A percentile compares a stretch with the other conserved stretches of the same genome.
phyloP scores from a whole-genome alignment of 495 filamentous ascomycete species.

The Aspergillus avenaceus region DNA sequence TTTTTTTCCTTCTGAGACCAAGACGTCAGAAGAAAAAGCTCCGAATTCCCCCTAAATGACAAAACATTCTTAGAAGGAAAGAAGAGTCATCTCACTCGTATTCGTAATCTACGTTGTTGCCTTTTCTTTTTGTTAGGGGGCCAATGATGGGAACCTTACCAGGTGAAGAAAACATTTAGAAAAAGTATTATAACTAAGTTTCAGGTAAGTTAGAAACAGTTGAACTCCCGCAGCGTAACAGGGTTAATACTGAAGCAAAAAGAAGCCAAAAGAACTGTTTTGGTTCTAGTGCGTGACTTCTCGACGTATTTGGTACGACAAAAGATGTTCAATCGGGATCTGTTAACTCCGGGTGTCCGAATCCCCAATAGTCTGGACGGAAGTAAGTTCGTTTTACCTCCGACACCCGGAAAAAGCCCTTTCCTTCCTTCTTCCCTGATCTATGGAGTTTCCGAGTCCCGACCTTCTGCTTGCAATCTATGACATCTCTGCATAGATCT shows the following conservation, averaged over 20 bases:
- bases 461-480: too few species aligned
- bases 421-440: too few species aligned
- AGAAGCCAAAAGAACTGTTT: background rate
- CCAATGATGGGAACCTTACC: too few species aligned
- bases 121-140: too few species aligned
- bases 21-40: background rate
- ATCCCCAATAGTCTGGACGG: background rate
- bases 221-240: too few species aligned
- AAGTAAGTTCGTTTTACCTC: background rate
- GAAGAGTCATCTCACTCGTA: background rate
- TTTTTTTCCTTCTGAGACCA: too few species aligned
- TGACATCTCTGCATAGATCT: too few species aligned
- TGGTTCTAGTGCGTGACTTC: background rate
- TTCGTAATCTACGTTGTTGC: background rate
- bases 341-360: slow-evolving; percentile 7
- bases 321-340: background rate
- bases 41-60: background rate
- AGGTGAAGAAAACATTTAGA: too few species aligned
- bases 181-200: background rate
- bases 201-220: too few species aligned
- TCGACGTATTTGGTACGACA: background rate
- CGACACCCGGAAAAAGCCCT: too few species aligned
- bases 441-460: too few species aligned
- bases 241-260: too few species aligned
- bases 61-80: background rate